Evolutionary conservation across 805 yeast genomes (phyloP), one percentile per base, ranked within the genome.

Genomic region (Saccharomycopsis guyanensis): DNA sequence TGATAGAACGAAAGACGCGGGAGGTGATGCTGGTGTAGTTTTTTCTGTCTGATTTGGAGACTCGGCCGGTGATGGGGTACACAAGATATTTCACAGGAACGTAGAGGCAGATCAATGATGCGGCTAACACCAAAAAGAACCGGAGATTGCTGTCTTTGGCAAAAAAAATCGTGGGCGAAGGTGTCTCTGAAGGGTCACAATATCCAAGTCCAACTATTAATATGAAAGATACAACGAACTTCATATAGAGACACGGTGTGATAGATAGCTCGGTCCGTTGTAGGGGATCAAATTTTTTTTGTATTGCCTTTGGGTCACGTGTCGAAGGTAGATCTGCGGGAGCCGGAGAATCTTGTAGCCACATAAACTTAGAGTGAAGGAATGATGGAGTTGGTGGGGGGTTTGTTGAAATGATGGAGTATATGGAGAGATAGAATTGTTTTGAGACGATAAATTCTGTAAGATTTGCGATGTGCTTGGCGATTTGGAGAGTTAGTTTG

Each of bases 61-160:
- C 29, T 6, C 10, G 29, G 29, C 29, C 29, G 10, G 29, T 25
- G 29, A 25, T 25, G 29, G 29, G 29, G 24, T 27, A 37, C 10
- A 33, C 20, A 3, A 47, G 18, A 10, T 24, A 37, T 24, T 40
- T 47, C 4, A 45, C 40, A 6, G 51, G 51, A 20, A 39, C 34
- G 40, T 44, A 44, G 7, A 47, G 44, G 22, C 29, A 47, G 23
- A 47, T 6, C 13, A 44, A 32, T 15, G 51, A 47, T 5, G 47
- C 47, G 33, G 47, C 29, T 16, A 47, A 12, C 3, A 43, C 51
- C 12, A 43, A 20, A 18, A 32, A 44, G 19, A 47, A 40, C 12
- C 24, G 42, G 4, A 32, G 7, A 24, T 46, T 46, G 24, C 46
- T 43, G 13, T 36, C 46, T 13, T 43, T 43, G 29, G 35, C 13